Conservation (phyloP, 208 protist species). For the Acanthamoeba castellanii region DNA sequence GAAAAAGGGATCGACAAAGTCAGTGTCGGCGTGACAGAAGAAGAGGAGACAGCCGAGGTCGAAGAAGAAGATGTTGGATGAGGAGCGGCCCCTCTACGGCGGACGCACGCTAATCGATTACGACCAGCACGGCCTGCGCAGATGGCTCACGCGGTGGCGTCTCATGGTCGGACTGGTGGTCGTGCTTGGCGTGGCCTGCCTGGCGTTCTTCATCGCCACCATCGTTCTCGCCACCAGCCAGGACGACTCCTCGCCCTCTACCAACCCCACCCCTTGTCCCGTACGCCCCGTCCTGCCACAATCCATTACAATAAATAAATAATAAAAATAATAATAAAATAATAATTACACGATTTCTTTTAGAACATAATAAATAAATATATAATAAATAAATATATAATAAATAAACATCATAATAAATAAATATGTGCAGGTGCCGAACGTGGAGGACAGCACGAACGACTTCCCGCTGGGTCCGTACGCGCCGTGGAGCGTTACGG, state of each 20-base stretch:
- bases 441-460: slow-evolving; percentile 29
- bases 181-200: neutral
- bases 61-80: slow-evolving; percentile 16
- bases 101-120: neutral
- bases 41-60: neutral
- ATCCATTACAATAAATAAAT: neutral
- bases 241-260: neutral
- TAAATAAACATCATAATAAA: neutral
- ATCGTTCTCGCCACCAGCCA: neutral
- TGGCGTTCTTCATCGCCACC: slow-evolving; percentile 22
- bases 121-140: neutral
- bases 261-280: neutral
- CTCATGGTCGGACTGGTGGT: neutral
- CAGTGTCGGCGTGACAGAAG: neutral
- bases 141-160: neutral
- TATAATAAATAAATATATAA: neutral
- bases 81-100: neutral
- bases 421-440: neutral
- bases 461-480: slow-evolving; percentile 43
- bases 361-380: neutral
- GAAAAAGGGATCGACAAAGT: neutral
- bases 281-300: neutral
- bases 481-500: slow-evolving; percentile 51
- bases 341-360: neutral
- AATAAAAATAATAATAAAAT: neutral